Evolutionary conservation across 345 rosid genomes (phyloP).

Genomic region (Hypericum androsaemum): DNA sequence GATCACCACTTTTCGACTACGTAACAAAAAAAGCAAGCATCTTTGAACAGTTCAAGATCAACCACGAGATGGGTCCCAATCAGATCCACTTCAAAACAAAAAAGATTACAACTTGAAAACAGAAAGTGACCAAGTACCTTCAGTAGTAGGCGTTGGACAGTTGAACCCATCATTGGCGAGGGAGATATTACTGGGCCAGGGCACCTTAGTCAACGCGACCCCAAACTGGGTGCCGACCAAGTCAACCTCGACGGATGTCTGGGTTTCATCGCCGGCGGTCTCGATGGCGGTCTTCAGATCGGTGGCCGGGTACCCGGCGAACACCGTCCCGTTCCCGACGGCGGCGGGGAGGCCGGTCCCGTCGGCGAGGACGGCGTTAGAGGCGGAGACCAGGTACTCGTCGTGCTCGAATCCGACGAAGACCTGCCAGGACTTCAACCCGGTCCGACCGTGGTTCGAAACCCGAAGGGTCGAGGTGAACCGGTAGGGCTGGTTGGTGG

Average conservation of each 20-base stretch:
- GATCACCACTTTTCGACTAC: no score
- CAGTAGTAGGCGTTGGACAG: slow-evolving; percentile 41
- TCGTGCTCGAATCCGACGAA: slow-evolving; percentile 62
- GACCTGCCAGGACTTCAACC: slow-evolving; percentile 69
- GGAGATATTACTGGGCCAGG: slow-evolving; percentile 54
- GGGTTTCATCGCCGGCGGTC: slow-evolving; percentile 85
- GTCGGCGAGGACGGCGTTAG: slow-evolving; percentile 64
- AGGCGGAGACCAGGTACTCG: slow-evolving; percentile 66
- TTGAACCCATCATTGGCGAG: slow-evolving; percentile 74
- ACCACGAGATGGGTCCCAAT: no score
- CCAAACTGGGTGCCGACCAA: slow-evolving; percentile 91
- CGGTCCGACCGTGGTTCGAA: slow-evolving; percentile 59
- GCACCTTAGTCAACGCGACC: slow-evolving; percentile 47
- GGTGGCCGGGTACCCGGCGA: slow-evolving; percentile 62
- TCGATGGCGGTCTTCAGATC: slow-evolving; percentile 86
- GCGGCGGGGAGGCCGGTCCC: slow-evolving; percentile 56
- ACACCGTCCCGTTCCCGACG: slow-evolving; percentile 77
- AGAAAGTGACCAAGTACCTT: slow-evolving; percentile 26
- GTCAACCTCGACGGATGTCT: slow-evolving; percentile 65
- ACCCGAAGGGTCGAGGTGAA: slow-evolving; percentile 71
- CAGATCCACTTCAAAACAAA: not conserved
- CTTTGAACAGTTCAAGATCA: no score
- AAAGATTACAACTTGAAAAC: not conserved
- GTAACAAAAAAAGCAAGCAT: no score
- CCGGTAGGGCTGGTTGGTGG: slow-evolving; percentile 62